Conservation (phyloP, 306 rosid species). For the Citrullus colocynthis region DNA sequence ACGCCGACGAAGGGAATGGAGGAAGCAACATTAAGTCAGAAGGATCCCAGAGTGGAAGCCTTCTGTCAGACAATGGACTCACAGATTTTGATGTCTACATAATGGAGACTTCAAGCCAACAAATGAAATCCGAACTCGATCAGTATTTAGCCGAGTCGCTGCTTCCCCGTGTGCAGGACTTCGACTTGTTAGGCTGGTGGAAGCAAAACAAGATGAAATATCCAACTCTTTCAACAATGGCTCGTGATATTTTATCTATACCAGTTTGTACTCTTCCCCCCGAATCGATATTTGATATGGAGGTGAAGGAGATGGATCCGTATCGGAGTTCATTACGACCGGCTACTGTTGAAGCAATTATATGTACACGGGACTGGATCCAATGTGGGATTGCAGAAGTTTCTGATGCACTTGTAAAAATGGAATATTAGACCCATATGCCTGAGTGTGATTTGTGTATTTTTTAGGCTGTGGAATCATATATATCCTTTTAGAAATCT, state of each 20-base stretch:
- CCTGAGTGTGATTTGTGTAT: not conserved
- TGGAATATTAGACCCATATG: constrained; percentile 6
- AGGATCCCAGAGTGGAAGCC: constrained; percentile 32
- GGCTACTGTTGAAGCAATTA: constrained; percentile 2
- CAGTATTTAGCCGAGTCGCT: constrained; percentile 77
- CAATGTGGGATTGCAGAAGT: constrained; percentile 21
- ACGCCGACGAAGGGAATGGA: constrained; percentile 45
- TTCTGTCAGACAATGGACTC: constrained; percentile 57
- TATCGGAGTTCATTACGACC: not conserved
- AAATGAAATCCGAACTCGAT: constrained; percentile 74
- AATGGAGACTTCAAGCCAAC: constrained; percentile 81
- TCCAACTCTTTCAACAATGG: constrained; percentile 11
- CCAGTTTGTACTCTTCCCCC: constrained; percentile 13
- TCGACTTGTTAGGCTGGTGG: constrained; percentile 16
- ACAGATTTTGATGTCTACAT: constrained; percentile 82
- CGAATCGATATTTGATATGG: not conserved
- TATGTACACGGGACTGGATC: constrained; percentile 11
- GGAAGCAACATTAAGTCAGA: constrained; percentile 27
- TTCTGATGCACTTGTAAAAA: constrained; percentile 7
- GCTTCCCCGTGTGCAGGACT: constrained; percentile 50
- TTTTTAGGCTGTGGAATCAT: constrained; percentile 3
- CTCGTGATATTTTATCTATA: constrained; percentile 8
- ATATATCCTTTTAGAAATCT: not conserved
- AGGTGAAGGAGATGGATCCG: constrained; percentile 2
- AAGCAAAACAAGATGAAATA: constrained; percentile 8